These are phyloP conservation scores for Baorangia bicolor DNA, from an alignment of 768 basidiomycete genomes.

Conservation along the genomic window DNA sequence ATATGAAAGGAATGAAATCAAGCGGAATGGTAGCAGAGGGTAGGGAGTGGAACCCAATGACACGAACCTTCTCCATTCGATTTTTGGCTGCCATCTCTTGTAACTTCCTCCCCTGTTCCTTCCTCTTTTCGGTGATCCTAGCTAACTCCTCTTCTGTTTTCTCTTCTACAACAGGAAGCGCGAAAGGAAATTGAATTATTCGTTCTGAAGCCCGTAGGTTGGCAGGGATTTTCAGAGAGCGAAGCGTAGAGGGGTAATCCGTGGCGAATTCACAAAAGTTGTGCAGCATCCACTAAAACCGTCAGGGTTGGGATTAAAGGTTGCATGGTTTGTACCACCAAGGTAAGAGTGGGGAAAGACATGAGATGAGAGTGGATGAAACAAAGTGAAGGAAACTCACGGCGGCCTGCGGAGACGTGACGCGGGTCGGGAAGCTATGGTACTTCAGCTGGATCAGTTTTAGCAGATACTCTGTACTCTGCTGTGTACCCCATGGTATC, in stretches of 20 bases:
- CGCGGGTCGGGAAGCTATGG: constrained; percentile 84
- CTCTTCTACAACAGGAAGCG: constrained; percentile 59
- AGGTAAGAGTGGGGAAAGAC: not conserved
- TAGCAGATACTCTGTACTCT: constrained; percentile 87
- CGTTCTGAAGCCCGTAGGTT: constrained; percentile 63
- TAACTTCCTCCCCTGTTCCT: constrained; percentile 83
- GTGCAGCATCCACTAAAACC: constrained; percentile 81
- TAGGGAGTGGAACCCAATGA: not conserved
- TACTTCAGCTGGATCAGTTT: constrained; percentile 96
- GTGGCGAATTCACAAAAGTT: constrained; percentile 81
- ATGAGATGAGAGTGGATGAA: not conserved
- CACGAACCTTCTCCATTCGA: constrained; percentile 75
- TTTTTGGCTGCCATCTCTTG: constrained; percentile 90
- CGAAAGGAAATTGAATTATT: constrained; percentile 87
- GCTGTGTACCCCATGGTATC: constrained; percentile 91
- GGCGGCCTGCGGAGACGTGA: constrained; percentile 73
- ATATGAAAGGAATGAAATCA: not conserved
- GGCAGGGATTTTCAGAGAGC: constrained; percentile 62
- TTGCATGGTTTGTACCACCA: not conserved
- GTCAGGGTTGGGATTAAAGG: not conserved
- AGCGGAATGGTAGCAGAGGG: too few relatives aligned
- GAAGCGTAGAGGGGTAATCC: constrained; percentile 72
- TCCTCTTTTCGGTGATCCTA: constrained; percentile 71
- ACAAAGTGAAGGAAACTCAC: constrained; percentile 42
- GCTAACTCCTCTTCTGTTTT: constrained; percentile 91